Conservation (phyloP, 352 stramenopile species). For the Pythium dissotocum region DNA sequence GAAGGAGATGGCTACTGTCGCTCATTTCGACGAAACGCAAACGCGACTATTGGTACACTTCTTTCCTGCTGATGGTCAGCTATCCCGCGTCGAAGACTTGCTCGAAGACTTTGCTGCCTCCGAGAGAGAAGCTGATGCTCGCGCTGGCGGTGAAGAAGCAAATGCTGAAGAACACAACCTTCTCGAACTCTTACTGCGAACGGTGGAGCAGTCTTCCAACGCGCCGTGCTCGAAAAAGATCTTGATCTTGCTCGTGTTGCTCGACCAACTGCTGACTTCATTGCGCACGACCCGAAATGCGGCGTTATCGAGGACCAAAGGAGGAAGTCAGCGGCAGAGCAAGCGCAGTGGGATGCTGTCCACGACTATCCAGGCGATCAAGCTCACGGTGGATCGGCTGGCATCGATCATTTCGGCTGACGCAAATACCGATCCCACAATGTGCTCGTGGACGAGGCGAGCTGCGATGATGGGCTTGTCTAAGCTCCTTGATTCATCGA, state of each 20-base stretch:
- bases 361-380: slow-evolving; percentile 13
- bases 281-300: slow-evolving; percentile 5
- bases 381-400: slow-evolving; percentile 21
- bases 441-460: slow-evolving; percentile 11
- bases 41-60: slow-evolving; percentile 48
- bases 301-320: not conserved
- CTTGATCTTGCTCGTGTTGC: slow-evolving; percentile 18
- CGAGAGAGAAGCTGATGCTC: slow-evolving; percentile 2
- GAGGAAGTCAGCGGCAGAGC: not conserved
- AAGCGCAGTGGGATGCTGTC: slow-evolving; percentile 3
- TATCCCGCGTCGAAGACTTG: slow-evolving; percentile 49
- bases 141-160: not conserved
- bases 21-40: slow-evolving; percentile 43
- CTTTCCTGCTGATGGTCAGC: slow-evolving; percentile 45
- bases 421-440: not conserved
- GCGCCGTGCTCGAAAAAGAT: slow-evolving; percentile 15
- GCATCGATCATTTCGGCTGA: slow-evolving; percentile 9
- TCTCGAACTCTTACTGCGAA: slow-evolving; percentile 19
- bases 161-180: not conserved
- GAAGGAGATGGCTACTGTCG: slow-evolving; percentile 36
- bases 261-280: slow-evolving; percentile 11
- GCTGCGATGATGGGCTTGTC: slow-evolving; percentile 10
- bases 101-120: slow-evolving; percentile 47
- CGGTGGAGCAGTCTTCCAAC: slow-evolving; percentile 11
- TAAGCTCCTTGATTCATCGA: slow-evolving; percentile 40